Evolutionary conservation across 768 basidiomycete species (phyloP).

Genomic region (Podaxis sp.): DNA sequence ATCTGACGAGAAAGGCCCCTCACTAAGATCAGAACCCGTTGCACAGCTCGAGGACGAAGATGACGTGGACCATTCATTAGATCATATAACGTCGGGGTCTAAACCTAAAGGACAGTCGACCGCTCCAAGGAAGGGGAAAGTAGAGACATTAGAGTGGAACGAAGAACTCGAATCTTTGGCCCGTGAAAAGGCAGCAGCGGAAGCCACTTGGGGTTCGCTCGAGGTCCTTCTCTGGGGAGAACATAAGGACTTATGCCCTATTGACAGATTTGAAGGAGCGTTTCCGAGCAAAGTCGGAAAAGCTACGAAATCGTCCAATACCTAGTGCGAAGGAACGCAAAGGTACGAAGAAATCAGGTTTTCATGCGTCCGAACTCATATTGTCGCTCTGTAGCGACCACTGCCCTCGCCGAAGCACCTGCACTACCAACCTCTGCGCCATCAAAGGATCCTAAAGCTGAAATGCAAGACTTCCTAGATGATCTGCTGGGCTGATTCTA

Average conservation of each 20-base stretch:
- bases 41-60: constrained; percentile 47
- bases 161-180: constrained; percentile 61
- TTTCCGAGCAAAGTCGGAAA: constrained; percentile 56
- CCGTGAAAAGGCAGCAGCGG: constrained; percentile 70
- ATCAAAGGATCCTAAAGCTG: constrained; percentile 45
- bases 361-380: background rate
- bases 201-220: constrained; percentile 68
- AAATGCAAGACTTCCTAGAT: constrained; percentile 75
- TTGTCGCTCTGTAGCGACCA: background rate
- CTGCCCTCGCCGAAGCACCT: constrained; percentile 44
- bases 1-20: constrained; percentile 34
- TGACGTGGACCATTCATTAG: constrained; percentile 60
- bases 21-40: constrained; percentile 18
- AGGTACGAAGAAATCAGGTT: constrained; percentile 29
- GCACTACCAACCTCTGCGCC: constrained; percentile 44
- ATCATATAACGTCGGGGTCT: constrained; percentile 44
- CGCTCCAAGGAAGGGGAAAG: constrained; percentile 58
- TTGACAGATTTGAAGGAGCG: constrained; percentile 55
- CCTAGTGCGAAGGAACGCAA: constrained; percentile 33
- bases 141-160: constrained; percentile 69
- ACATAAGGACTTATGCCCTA: background rate
- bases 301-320: constrained; percentile 38
- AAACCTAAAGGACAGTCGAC: constrained; percentile 14
- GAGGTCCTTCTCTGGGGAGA: background rate
- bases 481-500: constrained; percentile 46